Percentiles rank a stretch among this genome's conserved stretches.
phyloP scores from a whole-genome alignment of 140 eudicot genomes.

The Ambrosia hybrid region DNA sequence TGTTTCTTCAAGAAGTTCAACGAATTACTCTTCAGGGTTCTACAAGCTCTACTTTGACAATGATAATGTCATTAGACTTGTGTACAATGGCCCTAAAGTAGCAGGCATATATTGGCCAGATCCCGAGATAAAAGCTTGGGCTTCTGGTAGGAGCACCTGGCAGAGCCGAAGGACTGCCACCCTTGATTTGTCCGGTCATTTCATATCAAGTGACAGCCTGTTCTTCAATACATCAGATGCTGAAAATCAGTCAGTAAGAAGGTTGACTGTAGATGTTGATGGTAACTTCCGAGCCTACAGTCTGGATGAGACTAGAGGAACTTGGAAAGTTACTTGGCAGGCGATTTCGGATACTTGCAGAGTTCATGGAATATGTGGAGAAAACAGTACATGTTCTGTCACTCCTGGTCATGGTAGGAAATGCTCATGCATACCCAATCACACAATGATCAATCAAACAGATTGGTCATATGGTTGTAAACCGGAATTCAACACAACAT shows the following conservation, averaged over 20 bases:
- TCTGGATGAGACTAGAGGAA: constrained; percentile 19
- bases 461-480: constrained; percentile 59
- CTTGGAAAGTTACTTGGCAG: constrained; percentile 56
- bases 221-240: constrained; percentile 35
- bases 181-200: constrained; percentile 43
- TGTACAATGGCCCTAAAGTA: constrained; percentile 37
- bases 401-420: constrained; percentile 27
- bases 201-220: constrained; percentile 38
- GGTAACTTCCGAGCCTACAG: constrained; percentile 60
- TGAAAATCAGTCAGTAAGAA: constrained; percentile 31
- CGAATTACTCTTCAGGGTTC: constrained; percentile 49
- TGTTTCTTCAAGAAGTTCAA: constrained; percentile 50
- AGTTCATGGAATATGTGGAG: constrained; percentile 54
- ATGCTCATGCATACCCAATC: constrained; percentile 53
- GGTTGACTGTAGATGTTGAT: constrained; percentile 49
- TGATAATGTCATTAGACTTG: constrained; percentile 49
- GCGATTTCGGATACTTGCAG: constrained; percentile 34
- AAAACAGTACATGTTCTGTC: constrained; percentile 43
- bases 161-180: constrained; percentile 40
- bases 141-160: constrained; percentile 36
- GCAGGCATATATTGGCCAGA: constrained; percentile 54
- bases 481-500: constrained; percentile 28
- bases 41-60: constrained; percentile 45
- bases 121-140: constrained; percentile 37
- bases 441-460: constrained; percentile 34